Percentiles rank a stretch among this genome's conserved stretches.
Conservation (phyloP, 2,329 filamentous ascomycete genomes). For the Talaromyces sp. region DNA sequence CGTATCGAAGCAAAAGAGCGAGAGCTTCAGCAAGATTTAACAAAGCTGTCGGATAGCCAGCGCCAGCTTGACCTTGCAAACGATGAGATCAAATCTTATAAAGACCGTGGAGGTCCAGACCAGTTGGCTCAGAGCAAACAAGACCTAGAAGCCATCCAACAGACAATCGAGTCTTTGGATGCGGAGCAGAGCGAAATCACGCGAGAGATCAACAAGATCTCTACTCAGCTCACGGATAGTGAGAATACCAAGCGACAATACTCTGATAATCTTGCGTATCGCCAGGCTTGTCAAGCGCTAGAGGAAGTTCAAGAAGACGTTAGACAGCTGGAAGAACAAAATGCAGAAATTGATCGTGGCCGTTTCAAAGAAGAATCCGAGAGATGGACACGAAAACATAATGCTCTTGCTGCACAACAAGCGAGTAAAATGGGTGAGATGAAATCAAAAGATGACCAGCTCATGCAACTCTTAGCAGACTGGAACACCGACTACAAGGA, state of each 20-base stretch:
- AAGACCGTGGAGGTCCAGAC: constrained; percentile 66
- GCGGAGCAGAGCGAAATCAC: constrained; percentile 63
- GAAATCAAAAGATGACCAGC: constrained; percentile 77
- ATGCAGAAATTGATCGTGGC: constrained; percentile 76
- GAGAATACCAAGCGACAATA: constrained; percentile 83
- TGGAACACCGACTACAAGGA: constrained; percentile 85
- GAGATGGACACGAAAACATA: constrained; percentile 61
- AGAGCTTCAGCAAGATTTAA: constrained; percentile 64
- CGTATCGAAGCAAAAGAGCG: constrained; percentile 69
- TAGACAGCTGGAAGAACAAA: constrained; percentile 65
- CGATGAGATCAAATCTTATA: constrained; percentile 72
- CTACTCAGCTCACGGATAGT: constrained; percentile 70
- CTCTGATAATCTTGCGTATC: constrained; percentile 79
- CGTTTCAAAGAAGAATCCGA: constrained; percentile 66
- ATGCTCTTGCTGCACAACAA: constrained; percentile 65
- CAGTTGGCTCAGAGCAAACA: constrained; percentile 65
- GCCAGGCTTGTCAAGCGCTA: constrained; percentile 66
- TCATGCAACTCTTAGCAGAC: constrained; percentile 66
- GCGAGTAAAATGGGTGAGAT: constrained; percentile 70
- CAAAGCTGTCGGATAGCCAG: constrained; percentile 66
- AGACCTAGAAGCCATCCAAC: constrained; percentile 63
- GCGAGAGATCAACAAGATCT: constrained; percentile 68
- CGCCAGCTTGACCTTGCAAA: constrained; percentile 72
- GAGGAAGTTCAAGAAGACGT: constrained; percentile 66
- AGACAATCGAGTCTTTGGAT: constrained; percentile 60